phyloP scores from a whole-genome alignment of 108 stramenopile species.

The Ochromonas danica region DNA sequence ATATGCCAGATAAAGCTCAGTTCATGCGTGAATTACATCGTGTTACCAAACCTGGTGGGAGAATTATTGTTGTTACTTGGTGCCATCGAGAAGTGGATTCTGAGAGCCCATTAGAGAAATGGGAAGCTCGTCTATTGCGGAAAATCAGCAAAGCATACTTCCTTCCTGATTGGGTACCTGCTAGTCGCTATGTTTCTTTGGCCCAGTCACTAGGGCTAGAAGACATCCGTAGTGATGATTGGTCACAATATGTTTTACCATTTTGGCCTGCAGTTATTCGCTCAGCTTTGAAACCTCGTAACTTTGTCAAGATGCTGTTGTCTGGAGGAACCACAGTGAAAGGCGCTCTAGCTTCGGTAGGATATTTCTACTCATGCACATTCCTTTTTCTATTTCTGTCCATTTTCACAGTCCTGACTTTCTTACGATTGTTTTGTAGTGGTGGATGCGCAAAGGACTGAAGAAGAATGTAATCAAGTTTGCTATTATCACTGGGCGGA shows the following conservation, averaged over 20 bases:
- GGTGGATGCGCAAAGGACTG: background rate
- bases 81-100: conserved; percentile 79
- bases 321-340: background rate
- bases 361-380: background rate
- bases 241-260: conserved; percentile 83
- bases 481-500: conserved; percentile 8
- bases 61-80: conserved; percentile 90
- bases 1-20: conserved; percentile 92
- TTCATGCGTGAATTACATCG: conserved; percentile 79
- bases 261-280: conserved; percentile 92
- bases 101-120: conserved; percentile 40
- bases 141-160: conserved; percentile 82
- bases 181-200: conserved; percentile 70
- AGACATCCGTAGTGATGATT: conserved; percentile 72
- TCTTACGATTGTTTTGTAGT: background rate
- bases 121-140: conserved; percentile 60
- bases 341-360: conserved; percentile 12
- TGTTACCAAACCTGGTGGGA: conserved; percentile 50
- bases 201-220: conserved; percentile 58
- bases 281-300: background rate
- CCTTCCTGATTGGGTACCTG: conserved; percentile 80
- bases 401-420: background rate
- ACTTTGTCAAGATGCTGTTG: conserved; percentile 1
- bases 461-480: conserved; percentile 5
- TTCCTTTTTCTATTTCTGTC: background rate